Evolutionary conservation across 1,139 yeast genomes (phyloP).

Genomic region (Scheffersomyces insectosa): DNA sequence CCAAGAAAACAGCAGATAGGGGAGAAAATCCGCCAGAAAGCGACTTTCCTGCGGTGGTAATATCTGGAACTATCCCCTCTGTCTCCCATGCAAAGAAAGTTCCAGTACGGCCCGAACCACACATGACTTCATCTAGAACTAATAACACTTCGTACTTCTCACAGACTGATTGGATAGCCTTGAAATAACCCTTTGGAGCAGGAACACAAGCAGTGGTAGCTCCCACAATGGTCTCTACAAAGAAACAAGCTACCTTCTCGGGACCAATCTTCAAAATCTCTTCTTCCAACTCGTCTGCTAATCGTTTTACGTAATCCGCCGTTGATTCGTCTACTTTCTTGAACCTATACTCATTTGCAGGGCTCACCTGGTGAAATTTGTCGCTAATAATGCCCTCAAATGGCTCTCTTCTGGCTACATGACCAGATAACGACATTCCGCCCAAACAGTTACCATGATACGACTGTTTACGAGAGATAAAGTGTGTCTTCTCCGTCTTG

Average conservation of each 20-base stretch:
- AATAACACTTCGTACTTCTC: conserved; percentile 16
- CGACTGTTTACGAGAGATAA: conserved; percentile 17
- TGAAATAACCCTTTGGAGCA: conserved; percentile 15
- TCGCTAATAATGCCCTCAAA: conserved; percentile 12
- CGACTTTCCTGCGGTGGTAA: conserved; percentile 18
- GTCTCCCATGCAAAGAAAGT: conserved; percentile 20
- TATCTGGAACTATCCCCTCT: conserved; percentile 16
- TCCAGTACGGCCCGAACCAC: conserved; percentile 19
- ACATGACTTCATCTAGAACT: conserved; percentile 17
- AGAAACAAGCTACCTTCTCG: conserved; percentile 13
- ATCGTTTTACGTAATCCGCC: conserved; percentile 12
- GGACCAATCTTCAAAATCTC: conserved; percentile 17
- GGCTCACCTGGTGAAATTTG: conserved; percentile 15
- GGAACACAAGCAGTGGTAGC: conserved; percentile 14
- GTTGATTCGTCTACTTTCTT: conserved; percentile 11
- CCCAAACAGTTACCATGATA: conserved; percentile 23
- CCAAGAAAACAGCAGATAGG: conserved; percentile 16
- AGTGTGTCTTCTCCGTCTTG: conserved; percentile 12
- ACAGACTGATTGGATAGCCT: conserved; percentile 11
- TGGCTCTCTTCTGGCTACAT: conserved; percentile 12
- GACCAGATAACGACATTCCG: conserved; percentile 17
- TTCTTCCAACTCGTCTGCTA: conserved; percentile 17
- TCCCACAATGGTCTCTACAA: conserved; percentile 14
- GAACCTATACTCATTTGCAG: conserved; percentile 14
- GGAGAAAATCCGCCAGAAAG: conserved; percentile 19